A percentile compares a stretch with the other conserved stretches of the same genome.
Conservation (phyloP, 73 alveolate species). For the Blepharisma japonicum region DNA sequence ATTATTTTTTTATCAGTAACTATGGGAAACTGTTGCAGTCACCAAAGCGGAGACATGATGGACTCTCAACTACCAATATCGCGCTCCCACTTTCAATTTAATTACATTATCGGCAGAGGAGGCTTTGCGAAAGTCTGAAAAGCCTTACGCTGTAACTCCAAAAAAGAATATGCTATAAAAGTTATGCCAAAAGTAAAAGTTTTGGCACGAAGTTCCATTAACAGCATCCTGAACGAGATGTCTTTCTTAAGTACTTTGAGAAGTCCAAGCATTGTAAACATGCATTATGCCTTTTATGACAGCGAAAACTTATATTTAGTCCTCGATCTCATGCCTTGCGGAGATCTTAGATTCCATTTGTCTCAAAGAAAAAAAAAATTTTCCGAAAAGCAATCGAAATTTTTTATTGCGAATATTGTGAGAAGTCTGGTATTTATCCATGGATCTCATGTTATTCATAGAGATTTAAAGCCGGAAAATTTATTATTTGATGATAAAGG, state of each 20-base stretch:
- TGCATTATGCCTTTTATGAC: slow-evolving; percentile 92
- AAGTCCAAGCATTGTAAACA: slow-evolving; percentile 77
- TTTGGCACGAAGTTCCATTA: slow-evolving; percentile 29
- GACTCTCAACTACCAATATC: background rate
- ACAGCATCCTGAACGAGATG: slow-evolving; percentile 38
- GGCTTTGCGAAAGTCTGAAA: slow-evolving; percentile 92
- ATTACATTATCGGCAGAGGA: slow-evolving; percentile 75
- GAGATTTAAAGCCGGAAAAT: slow-evolving; percentile 96
- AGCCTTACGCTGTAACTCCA: slow-evolving; percentile 64
- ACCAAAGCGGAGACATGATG: too few relatives aligned
- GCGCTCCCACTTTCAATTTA: background rate
- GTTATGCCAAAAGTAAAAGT: slow-evolving; percentile 72
- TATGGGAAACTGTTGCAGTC: too few relatives aligned
- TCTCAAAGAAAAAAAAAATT: slow-evolving; percentile 63
- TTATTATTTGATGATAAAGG: slow-evolving; percentile 79
- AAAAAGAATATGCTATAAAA: slow-evolving; percentile 83
- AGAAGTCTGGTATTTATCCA: slow-evolving; percentile 81
- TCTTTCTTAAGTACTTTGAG: slow-evolving; percentile 65
- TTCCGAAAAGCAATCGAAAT: slow-evolving; percentile 79
- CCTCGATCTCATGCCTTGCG: slow-evolving; percentile 88
- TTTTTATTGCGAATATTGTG: slow-evolving; percentile 67
- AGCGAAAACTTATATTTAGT: slow-evolving; percentile 84
- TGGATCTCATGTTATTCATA: slow-evolving; percentile 75
- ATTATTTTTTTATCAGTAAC: too few relatives aligned
- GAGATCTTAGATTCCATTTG: slow-evolving; percentile 92